Base-by-base conservation (phyloP, 176 grass and related monocot genomes). In the Eragrostis curvula region DNA sequence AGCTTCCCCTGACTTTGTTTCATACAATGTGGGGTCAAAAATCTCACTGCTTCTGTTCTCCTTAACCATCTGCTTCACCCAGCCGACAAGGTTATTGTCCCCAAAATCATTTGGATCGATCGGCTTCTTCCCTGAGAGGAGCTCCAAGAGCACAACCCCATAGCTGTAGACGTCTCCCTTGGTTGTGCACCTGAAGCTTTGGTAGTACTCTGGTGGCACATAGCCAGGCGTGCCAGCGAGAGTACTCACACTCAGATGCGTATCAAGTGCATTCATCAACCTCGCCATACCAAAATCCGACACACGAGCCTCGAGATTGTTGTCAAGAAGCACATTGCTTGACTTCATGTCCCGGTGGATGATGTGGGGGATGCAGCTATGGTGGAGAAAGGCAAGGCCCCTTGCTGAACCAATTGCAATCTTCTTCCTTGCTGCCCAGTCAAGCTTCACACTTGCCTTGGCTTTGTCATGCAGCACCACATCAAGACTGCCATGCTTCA, bases 341-440 rank as follows among this genome's bases (percentile, higher is more conserved):
- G 92, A 98, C 80, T 98, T 98, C 96, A 98, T 98, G 85, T 98
- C 96, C 15, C 96, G 64, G 82, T 98, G 96, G 50, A 98, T 98
- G 85, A 98, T 98, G 86, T 98, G 96, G 0, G 96, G 96, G 15
- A 98, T 95, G 85, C 96, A 98, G 74, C 92, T 98, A 57, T 98
- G 96, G 82, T 98, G 96, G 50, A 98, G 92, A 82, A 98, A 98
- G 7, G 96, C 96, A 0, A 98, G 92, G 18, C 96, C 96, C 17
- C 96, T 89, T 5, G 96, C 96, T 0, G 96, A 89, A 7, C 96
- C 92, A 15, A 91, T 85, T 0, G 92, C 96, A 12, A 98, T 92
- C 66, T 90, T 98, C 83, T 93, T 95, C 83, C 96, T 95, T 11
- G 75, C 90, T 17, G 85, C 79, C 96, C 96, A 98, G 61, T 96